Base-by-base conservation (phyloP, 768 basidiomycete species). In the Hygrophorus pudorinus region DNA sequence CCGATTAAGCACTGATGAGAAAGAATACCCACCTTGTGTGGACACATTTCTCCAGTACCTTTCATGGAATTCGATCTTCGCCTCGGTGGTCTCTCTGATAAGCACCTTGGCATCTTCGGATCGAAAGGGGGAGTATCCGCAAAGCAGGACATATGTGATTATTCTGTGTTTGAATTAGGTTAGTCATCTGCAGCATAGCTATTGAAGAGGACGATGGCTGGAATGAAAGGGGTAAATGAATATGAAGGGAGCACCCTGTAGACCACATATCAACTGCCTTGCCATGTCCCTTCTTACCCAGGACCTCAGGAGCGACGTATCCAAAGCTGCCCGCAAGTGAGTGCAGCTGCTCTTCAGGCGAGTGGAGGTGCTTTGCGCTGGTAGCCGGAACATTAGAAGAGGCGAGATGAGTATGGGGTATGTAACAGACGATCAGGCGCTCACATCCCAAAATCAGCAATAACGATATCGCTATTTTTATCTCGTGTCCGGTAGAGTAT, bases 381-480 rank as follows among this genome's bases (percentile, higher is more conserved):
- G 11, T 13, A 1, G 24, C 10, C 10, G n/a, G 16, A 35, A 27
- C 9, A 11, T 20, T 24, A 12, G 9, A 14, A 47, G 33, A 33
- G 32, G 17, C 31, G 27, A 36, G 11, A 29, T 46, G 16, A 17
- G 37, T 13, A 20, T 8, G 9, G 21, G 20, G 11, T 38, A 38
- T 44, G 17, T 32, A 28, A 14, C n/a, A 8, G 21, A 37, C 14
- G n/a, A 18, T 42, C 14, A 17, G 34, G 13, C 21, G 64, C 81
- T 13, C 53, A 90, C 88, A 99, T 97, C 51, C 96, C 96, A 56
- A 99, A 99, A 62, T 98, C 96, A 5, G 80, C 93, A 34, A 98
- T 91, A 45, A 99, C 93, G 40, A 98, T 74, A 50, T 85, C 85
- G n/a, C 86, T 88, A 13, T 83, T 70, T 8, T 70, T 58, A 2